Evolutionary conservation across 2,329 filamentous ascomycete genomes (phyloP).

Genomic region (Trichothecium sympodiale): DNA sequence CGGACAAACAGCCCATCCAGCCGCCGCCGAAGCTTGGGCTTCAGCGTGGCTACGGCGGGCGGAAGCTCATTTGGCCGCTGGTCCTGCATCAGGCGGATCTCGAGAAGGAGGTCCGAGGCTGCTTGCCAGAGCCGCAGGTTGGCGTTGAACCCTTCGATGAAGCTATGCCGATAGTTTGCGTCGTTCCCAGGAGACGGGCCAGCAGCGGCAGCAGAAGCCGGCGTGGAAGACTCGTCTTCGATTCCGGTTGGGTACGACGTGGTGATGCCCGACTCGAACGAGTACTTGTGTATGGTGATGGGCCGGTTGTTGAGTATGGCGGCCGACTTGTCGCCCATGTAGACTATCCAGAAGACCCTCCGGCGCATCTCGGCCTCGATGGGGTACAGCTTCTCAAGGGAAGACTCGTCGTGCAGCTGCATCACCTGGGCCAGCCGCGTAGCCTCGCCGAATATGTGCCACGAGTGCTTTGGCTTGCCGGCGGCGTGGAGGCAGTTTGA

Average conservation of each 20-base stretch:
- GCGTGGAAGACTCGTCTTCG: slow-evolving; percentile 11
- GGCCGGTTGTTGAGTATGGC: slow-evolving; percentile 27
- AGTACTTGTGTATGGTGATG: slow-evolving; percentile 31
- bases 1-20: slow-evolving; percentile 24
- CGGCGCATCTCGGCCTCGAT: slow-evolving; percentile 26
- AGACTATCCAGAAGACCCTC: slow-evolving; percentile 26
- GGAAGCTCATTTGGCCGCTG: slow-evolving; percentile 7
- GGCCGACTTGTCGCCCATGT: slow-evolving; percentile 28
- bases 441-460: slow-evolving; percentile 33
- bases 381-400: slow-evolving; percentile 19
- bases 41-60: slow-evolving; percentile 5
- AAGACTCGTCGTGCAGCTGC: slow-evolving; percentile 28
- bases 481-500: slow-evolving; percentile 32
- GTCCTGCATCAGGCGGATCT: slow-evolving; percentile 21
- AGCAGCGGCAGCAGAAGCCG: slow-evolving; percentile 3
- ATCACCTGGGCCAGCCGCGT: slow-evolving; percentile 29
- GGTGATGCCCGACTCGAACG: slow-evolving; percentile 32
- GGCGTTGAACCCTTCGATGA: slow-evolving; percentile 29
- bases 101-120: slow-evolving; percentile 25
- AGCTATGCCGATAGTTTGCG: slow-evolving; percentile 1
- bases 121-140: slow-evolving; percentile 28
- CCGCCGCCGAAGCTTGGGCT: slow-evolving; percentile 15
- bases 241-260: slow-evolving; percentile 21
- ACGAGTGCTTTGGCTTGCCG: slow-evolving; percentile 29
- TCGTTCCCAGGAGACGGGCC: slow-evolving; percentile 6